These are phyloP conservation scores for Alternaria brassicae DNA, from an alignment of 2,329 filamentous ascomycete species.

Conservation along the genomic window DNA sequence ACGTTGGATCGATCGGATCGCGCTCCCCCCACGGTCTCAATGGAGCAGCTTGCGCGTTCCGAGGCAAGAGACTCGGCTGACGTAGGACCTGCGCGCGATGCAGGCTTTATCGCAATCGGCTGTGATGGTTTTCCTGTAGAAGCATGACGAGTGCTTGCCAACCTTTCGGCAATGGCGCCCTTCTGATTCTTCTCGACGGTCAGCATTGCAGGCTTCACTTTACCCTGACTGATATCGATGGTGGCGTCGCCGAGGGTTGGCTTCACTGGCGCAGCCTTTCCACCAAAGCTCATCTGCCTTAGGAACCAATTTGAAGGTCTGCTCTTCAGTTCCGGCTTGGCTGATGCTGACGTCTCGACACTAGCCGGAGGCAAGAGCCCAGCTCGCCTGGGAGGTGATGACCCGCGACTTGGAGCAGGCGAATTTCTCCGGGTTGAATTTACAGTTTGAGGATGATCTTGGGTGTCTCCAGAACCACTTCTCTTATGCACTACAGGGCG, in stretches of 20 bases:
- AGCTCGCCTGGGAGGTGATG: slow-evolving; percentile 38
- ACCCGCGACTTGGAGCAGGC: slow-evolving; percentile 39
- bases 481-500: slow-evolving; percentile 30
- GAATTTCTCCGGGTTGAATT: slow-evolving; percentile 35
- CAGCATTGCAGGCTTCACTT: slow-evolving; percentile 44
- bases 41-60: slow-evolving; percentile 36
- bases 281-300: slow-evolving; percentile 51
- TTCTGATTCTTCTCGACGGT: slow-evolving; percentile 47
- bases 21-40: slow-evolving; percentile 42
- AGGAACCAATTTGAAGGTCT: slow-evolving; percentile 47
- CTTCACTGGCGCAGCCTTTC: slow-evolving; percentile 38
- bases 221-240: slow-evolving; percentile 42
- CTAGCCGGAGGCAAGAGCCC: slow-evolving; percentile 24
- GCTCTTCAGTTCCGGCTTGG: slow-evolving; percentile 24
- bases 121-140: slow-evolving; percentile 45
- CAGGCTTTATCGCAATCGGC: slow-evolving; percentile 48
- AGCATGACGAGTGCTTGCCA: slow-evolving; percentile 44
- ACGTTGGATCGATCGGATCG: slow-evolving; percentile 26
- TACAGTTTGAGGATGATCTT: slow-evolving; percentile 23
- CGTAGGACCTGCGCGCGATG: slow-evolving; percentile 34
- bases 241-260: slow-evolving; percentile 40
- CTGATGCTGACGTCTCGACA: slow-evolving; percentile 3
- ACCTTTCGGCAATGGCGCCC: slow-evolving; percentile 45
- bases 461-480: slow-evolving; percentile 38
- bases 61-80: slow-evolving; percentile 37